These are phyloP conservation scores for Cadophora luteo-olivacea DNA, from an alignment of 2,329 filamentous ascomycete genomes.

Conservation along the genomic window DNA sequence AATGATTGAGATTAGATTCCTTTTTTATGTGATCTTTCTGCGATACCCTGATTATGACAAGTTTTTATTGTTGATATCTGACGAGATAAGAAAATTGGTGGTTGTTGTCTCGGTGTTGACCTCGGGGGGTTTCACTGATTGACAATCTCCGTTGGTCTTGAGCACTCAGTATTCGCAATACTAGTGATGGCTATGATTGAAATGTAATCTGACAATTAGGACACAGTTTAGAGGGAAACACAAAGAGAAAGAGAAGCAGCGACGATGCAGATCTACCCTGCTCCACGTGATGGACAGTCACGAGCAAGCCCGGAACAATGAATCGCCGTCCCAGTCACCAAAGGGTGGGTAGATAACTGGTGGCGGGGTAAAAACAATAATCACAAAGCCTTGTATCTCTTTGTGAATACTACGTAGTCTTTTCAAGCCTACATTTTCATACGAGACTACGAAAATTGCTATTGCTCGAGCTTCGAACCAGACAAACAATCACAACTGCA, in stretches of 20 bases:
- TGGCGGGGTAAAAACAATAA: slow-evolving; percentile 17
- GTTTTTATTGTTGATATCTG: background rate
- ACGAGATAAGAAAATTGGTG: background rate
- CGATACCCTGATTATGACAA: background rate
- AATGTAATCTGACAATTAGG: too few relatives aligned
- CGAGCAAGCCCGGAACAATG: slow-evolving; percentile 1
- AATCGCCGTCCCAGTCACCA: slow-evolving; percentile 5
- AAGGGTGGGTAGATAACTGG: background rate
- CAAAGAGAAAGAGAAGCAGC: too few relatives aligned
- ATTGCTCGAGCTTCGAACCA: too few relatives aligned
- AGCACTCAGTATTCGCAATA: too few relatives aligned
- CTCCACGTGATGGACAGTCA: background rate
- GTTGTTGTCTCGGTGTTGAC: background rate
- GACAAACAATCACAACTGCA: slow-evolving; percentile 10
- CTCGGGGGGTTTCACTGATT: background rate
- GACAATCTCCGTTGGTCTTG: too few relatives aligned
- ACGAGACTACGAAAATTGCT: background rate
- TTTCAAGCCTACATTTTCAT: background rate
- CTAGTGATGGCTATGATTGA: too few relatives aligned
- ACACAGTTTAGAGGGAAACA: too few relatives aligned
- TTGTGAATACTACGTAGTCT: background rate
- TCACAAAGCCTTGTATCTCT: background rate
- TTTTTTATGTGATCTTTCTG: background rate
- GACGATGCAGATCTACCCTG: background rate
- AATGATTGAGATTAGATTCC: background rate